phyloP scores from a whole-genome alignment of 768 basidiomycete species.

The Xanthoconium stramineum region DNA sequence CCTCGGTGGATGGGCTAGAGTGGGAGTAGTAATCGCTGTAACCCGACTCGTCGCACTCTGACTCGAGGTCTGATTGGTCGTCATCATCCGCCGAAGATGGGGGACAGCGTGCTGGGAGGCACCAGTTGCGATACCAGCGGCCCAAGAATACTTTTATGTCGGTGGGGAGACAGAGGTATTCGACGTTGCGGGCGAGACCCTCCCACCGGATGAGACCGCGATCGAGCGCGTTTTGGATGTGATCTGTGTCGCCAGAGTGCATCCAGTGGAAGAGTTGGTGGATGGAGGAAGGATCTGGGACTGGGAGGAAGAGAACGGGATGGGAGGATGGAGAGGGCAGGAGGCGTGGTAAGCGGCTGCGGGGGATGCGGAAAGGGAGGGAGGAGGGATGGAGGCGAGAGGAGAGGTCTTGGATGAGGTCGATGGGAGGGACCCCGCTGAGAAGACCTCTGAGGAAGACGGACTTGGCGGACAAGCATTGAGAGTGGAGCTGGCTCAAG shows the following conservation, averaged over 20 bases:
- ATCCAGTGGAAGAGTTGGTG: conserved; percentile 75
- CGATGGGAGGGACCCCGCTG: conserved; percentile 59
- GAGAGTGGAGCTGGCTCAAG: conserved; percentile 62
- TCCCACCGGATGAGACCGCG: conserved; percentile 74
- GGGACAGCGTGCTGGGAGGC: conserved; percentile 33
- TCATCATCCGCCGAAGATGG: conserved; percentile 32
- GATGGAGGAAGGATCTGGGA: conserved; percentile 72
- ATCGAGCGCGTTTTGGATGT: conserved; percentile 67
- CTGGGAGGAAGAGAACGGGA: conserved; percentile 68
- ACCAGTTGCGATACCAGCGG: conserved; percentile 69
- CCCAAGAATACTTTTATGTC: conserved; percentile 78
- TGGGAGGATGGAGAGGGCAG: conserved; percentile 61
- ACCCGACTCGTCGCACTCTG: conserved; percentile 27
- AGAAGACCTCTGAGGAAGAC: conserved; percentile 68
- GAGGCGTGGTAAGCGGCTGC: conserved; percentile 59
- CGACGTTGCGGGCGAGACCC: conserved; percentile 83
- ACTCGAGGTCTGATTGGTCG: conserved; percentile 34
- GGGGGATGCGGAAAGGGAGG: conserved; percentile 36
- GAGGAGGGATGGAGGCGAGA: conserved; percentile 19
- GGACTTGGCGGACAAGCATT: conserved; percentile 82
- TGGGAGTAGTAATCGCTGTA: conserved; percentile 17
- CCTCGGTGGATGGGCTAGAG: conserved; percentile 39
- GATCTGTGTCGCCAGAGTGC: conserved; percentile 69
- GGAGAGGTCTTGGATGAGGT: conserved; percentile 46
- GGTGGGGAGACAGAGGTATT: conserved; percentile 75